Percentiles rank a stretch among this genome's conserved stretches.
phyloP scores from a whole-genome alignment of 2,329 filamentous ascomycete genomes.

The Botrytis pseudocinerea region DNA sequence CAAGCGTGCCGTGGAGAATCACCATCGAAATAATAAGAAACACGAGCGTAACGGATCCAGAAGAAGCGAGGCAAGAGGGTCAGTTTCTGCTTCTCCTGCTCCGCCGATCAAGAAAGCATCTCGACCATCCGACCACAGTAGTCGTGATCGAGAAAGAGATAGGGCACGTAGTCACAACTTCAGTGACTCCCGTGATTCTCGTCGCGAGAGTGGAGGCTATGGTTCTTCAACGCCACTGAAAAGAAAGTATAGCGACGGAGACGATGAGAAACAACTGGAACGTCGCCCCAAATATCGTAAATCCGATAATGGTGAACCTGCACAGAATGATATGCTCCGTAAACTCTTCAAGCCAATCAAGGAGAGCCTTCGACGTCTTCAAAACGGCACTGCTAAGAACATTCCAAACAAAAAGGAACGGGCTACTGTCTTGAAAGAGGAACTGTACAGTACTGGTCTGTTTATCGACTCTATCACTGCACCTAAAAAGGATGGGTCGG shows the following conservation, averaged over 20 bases:
- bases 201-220: slow-evolving; percentile 31
- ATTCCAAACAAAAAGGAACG: slow-evolving; percentile 63
- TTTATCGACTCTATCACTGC: slow-evolving; percentile 52
- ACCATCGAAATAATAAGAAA: slow-evolving; percentile 94
- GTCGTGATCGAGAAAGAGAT: slow-evolving; percentile 52
- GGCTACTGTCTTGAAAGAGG: slow-evolving; percentile 60
- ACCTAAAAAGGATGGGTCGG: slow-evolving; percentile 23
- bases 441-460: slow-evolving; percentile 62
- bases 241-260: slow-evolving; percentile 59
- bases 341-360: slow-evolving; percentile 56
- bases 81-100: slow-evolving; percentile 70
- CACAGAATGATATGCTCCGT: slow-evolving; percentile 24
- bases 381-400: slow-evolving; percentile 61
- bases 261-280: slow-evolving; percentile 52
- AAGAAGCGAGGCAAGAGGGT: slow-evolving; percentile 56
- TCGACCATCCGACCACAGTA: slow-evolving; percentile 45
- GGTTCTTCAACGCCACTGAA: slow-evolving; percentile 46
- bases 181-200: slow-evolving; percentile 43
- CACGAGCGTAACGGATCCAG: slow-evolving; percentile 59
- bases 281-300: slow-evolving; percentile 54
- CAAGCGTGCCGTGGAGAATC: slow-evolving; percentile 82
- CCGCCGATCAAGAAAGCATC: slow-evolving; percentile 52
- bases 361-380: slow-evolving; percentile 59
- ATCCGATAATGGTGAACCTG: slow-evolving; percentile 49
- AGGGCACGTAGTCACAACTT: slow-evolving; percentile 47